Evolutionary conservation across 345 rosid genomes (phyloP).

Genomic region (Euphorbia pulcherrima): DNA sequence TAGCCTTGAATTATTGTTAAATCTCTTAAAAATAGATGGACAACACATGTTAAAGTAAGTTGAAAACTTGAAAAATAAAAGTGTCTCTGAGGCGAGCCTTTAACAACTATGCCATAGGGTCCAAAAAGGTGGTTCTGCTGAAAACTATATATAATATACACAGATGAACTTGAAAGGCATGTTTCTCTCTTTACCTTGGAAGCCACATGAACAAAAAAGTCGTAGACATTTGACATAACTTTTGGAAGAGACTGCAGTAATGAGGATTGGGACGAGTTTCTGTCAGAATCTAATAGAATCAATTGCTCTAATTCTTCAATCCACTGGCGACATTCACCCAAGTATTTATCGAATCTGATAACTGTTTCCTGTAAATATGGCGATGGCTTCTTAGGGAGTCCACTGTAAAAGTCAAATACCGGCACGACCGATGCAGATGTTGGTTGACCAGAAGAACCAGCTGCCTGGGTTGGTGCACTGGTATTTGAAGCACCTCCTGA

Average conservation of each 20-base stretch:
- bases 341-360: conserved; percentile 80
- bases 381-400: conserved; percentile 88
- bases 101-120: too few species aligned
- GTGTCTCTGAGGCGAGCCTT: too few species aligned
- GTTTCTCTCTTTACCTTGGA: conserved; percentile 61
- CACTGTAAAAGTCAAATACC: conserved; percentile 74
- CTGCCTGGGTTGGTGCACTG: conserved; percentile 55
- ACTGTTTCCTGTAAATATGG: conserved; percentile 74
- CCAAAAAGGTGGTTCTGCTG: too few species aligned
- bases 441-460: conserved; percentile 54
- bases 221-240: conserved; percentile 86
- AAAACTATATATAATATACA: background rate
- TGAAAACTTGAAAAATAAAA: too few species aligned
- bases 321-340: conserved; percentile 80
- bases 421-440: conserved; percentile 49
- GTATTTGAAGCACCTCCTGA: conserved; percentile 46
- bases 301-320: conserved; percentile 90
- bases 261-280: conserved; percentile 50
- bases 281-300: conserved; percentile 65
- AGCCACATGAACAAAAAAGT: conserved; percentile 91
- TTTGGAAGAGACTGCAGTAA: conserved; percentile 81
- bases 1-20: too few species aligned
- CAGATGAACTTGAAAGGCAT: background rate
- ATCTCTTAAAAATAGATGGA: too few species aligned
- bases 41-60: too few species aligned